Base-by-base conservation (phyloP, 495 filamentous ascomycete species). In the Trichoderma reesei region DNA sequence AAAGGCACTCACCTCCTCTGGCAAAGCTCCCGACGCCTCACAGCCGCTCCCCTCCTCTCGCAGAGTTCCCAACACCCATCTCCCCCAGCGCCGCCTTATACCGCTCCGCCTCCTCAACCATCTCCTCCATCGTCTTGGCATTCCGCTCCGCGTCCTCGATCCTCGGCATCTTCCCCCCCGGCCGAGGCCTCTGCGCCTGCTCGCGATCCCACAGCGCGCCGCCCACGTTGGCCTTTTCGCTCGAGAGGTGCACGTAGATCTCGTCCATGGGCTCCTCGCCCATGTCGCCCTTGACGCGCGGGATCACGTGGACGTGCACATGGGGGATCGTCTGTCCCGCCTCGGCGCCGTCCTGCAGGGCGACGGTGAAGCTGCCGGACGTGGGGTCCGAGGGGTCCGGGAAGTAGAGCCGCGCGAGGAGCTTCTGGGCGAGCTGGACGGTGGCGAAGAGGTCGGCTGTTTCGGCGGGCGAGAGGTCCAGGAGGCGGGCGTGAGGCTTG, bases 241-340 rank as follows among this genome's bases (percentile, higher is more conserved):
- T 85, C 71, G 96, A 91, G 74, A 97, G 78, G 79, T 88, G 77
- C 63, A 86, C 83, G 75, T 98, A 96, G 60, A 98, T 83, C 67
- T 76, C 76, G 63, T 80, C 75, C 11, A 79, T 78, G 20, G 73
- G 26, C 26, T 26, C 67, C 68, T 81, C 81, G 56, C 71, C 76
- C 16, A 74, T 80, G 37, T 65, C 64, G 13, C 75, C 74, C 16
- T 68, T 66, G 61, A 79, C 79, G 46, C 94, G 77, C 31, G 94
- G 94, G 62, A 98, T 97, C 41, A 98, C 85, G 78, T 98, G 95
- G 60, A 89, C 86, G 75, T 98, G 95, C 14, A 98, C 86, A 77
- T 98, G 94, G 10, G 88, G 78, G 31, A 98, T 92, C 34, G 84
- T 85, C 80, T 98, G 94, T 0, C 94, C 94, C 1, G 95, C 91